phyloP scores from a whole-genome alignment of 495 filamentous ascomycete species.

The Eremomyces bilateralis region DNA sequence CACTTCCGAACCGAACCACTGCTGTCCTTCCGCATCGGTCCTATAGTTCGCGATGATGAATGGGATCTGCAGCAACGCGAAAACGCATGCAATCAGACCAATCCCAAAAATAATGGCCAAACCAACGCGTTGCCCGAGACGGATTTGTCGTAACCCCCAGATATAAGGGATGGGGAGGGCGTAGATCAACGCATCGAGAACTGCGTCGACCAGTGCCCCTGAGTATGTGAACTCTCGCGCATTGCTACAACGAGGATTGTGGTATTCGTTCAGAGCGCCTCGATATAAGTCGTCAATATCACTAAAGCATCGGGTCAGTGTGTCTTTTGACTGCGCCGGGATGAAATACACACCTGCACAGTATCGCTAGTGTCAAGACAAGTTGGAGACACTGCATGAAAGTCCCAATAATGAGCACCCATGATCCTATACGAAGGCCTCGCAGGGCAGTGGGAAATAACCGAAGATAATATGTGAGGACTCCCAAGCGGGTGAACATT shows the following conservation, averaged over 20 bases:
- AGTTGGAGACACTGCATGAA: background rate
- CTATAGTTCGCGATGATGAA: background rate
- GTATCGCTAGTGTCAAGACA: background rate
- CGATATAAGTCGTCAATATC: background rate
- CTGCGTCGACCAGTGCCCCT: background rate
- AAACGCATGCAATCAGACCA: background rate
- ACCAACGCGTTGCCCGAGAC: background rate
- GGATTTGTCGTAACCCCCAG: background rate
- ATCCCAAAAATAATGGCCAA: background rate
- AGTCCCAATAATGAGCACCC: background rate
- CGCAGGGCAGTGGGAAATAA: background rate
- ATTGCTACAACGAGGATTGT: background rate
- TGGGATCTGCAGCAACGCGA: background rate
- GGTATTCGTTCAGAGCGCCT: background rate
- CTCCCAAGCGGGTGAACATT: background rate
- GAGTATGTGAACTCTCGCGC: background rate
- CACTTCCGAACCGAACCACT: background rate
- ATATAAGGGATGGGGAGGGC: background rate
- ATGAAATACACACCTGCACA: no score
- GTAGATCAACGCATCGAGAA: background rate
- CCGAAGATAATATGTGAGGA: background rate
- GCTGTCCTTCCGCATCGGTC: background rate
- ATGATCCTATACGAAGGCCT: background rate
- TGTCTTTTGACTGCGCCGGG: no score
- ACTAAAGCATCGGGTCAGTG: no score